Conservation (phyloP, 805 yeast species). For the Yamadazyma insecticola region DNA sequence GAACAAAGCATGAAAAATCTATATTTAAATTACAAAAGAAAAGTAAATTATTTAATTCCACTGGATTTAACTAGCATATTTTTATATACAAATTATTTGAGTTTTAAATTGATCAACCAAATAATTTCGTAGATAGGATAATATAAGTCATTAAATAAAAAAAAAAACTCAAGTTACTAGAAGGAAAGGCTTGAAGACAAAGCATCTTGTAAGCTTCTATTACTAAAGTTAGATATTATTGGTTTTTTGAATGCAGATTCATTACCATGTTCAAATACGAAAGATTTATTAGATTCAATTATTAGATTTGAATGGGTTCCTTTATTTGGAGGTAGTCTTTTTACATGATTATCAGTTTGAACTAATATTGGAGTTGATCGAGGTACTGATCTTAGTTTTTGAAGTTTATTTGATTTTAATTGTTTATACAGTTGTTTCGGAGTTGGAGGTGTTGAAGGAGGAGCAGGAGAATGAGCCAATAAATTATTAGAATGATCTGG, state of each 20-base stretch:
- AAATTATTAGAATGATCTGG: background rate
- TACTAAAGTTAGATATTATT: constrained; percentile 38
- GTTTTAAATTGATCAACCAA: no score
- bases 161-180: no score
- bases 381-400: constrained; percentile 9
- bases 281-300: constrained; percentile 39
- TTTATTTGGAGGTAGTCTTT: constrained; percentile 24
- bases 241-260: constrained; percentile 32
- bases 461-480: no score
- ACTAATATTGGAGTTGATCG: constrained; percentile 20
- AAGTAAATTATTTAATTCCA: no score
- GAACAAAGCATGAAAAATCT: no score
- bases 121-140: no score
- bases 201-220: constrained; percentile 46
- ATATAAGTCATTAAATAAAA: no score
- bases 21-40: no score
- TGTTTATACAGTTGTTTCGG: background rate
- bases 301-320: constrained; percentile 31
- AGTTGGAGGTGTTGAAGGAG: no score
- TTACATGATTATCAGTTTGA: constrained; percentile 23
- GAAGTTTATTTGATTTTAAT: constrained; percentile 7
- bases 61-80: no score
- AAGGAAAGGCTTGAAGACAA: constrained; percentile 19
- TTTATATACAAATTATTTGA: no score
- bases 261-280: constrained; percentile 40